These are phyloP conservation scores for Solanum hybrid DNA, from an alignment of 305 asterid species.

Conservation along the genomic window DNA sequence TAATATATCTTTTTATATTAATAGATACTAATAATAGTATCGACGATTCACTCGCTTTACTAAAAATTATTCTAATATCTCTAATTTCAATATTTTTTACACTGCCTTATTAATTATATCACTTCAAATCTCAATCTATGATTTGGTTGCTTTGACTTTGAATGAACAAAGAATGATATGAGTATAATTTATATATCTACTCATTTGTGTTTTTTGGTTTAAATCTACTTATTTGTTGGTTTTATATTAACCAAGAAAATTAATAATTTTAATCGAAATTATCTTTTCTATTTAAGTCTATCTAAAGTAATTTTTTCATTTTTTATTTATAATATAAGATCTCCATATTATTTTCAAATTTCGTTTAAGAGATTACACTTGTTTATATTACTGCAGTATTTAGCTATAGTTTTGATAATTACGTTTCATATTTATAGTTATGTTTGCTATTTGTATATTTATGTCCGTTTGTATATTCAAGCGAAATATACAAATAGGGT, in stretches of 20 bases:
- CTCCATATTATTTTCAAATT: not conserved
- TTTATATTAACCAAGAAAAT: not conserved
- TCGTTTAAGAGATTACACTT: not conserved
- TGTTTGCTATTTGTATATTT: too few species aligned
- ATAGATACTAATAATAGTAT: too few species aligned
- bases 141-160: not conserved
- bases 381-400: not conserved
- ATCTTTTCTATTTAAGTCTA: not conserved
- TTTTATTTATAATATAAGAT: not conserved
- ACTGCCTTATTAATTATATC: not conserved
- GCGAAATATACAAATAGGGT: not conserved
- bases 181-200: not conserved
- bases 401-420: too few species aligned
- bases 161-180: not conserved
- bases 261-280: not conserved
- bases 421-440: too few species aligned
- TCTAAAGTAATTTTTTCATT: not conserved
- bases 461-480: not conserved
- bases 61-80: not conserved
- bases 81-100: not conserved
- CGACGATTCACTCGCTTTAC: not conserved
- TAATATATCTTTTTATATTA: too few species aligned
- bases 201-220: not conserved
- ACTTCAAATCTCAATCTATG: not conserved
- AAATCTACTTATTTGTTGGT: not conserved